Conservation (phyloP, 176 grass and related monocot genomes). For the Phyllostachys edulis region DNA sequence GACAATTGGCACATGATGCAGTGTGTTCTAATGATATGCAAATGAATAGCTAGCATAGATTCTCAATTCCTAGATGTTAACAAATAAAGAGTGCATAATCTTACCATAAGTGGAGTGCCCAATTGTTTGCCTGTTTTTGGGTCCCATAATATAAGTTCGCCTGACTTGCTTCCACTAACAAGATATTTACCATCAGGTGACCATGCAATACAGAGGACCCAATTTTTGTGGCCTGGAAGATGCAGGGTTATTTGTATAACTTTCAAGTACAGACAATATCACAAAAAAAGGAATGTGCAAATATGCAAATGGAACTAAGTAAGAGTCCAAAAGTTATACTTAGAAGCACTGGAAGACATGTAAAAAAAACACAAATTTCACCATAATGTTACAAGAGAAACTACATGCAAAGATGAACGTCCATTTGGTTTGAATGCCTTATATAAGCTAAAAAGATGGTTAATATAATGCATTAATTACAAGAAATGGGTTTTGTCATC, state of each 20-base stretch:
- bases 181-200: slow-evolving; percentile 90
- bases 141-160: slow-evolving; percentile 87
- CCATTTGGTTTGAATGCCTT: background rate
- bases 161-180: slow-evolving; percentile 95
- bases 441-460: background rate
- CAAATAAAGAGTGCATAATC: background rate
- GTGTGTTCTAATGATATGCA: background rate
- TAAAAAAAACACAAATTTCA: background rate
- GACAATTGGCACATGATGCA: background rate
- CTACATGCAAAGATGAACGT: background rate
- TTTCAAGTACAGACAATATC: background rate
- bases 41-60: background rate
- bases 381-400: background rate
- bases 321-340: background rate
- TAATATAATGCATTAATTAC: background rate
- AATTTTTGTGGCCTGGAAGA: slow-evolving; percentile 96
- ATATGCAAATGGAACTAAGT: background rate
- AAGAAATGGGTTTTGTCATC: background rate
- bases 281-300: background rate
- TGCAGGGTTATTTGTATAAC: slow-evolving; percentile 14
- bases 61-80: background rate
- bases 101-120: slow-evolving; percentile 67
- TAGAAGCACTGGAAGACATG: background rate
- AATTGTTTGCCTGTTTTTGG: slow-evolving; percentile 90
- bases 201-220: slow-evolving; percentile 95